A percentile compares a stretch with the other conserved stretches of the same genome.
These are phyloP conservation scores for Zygosaccharomyces kombuchaensis DNA, from an alignment of 805 yeast species.

Conservation along the genomic window DNA sequence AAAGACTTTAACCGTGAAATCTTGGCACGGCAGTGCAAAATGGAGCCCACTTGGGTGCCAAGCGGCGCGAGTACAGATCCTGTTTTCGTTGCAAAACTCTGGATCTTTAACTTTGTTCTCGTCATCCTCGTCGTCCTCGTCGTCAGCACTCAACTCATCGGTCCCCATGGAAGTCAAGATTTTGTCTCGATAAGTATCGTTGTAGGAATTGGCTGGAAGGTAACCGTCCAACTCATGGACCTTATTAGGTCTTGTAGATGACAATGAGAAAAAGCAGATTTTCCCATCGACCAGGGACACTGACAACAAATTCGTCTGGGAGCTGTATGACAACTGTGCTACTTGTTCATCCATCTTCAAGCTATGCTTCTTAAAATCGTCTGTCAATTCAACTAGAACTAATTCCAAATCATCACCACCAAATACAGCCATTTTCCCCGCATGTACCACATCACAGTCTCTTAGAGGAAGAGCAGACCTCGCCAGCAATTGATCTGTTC, in stretches of 20 bases:
- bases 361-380: constrained; percentile 27
- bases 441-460: constrained; percentile 54
- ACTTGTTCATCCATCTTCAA: constrained; percentile 50
- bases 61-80: constrained; percentile 49
- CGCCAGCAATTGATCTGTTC: constrained; percentile 38
- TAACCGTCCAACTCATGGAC: constrained; percentile 42
- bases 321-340: constrained; percentile 51
- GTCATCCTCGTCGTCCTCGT: constrained; percentile 40
- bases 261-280: constrained; percentile 47
- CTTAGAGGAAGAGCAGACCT: constrained; percentile 38
- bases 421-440: constrained; percentile 51
- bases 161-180: constrained; percentile 8
- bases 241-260: constrained; percentile 51
- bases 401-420: constrained; percentile 68
- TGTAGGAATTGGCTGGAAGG: constrained; percentile 33
- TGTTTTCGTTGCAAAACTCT: constrained; percentile 36
- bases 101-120: constrained; percentile 34
- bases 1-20: constrained; percentile 44
- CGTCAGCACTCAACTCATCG: constrained; percentile 27
- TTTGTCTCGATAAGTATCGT: constrained; percentile 29
- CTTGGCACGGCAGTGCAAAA: constrained; percentile 62
- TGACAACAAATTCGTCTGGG: constrained; percentile 52
- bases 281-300: constrained; percentile 58
- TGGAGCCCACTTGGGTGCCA: constrained; percentile 71
- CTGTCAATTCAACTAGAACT: constrained; percentile 41